A percentile compares a stretch with the other conserved stretches of the same genome.
phyloP scores from a whole-genome alignment of 345 rosid species.

The Corymbia maculata region DNA sequence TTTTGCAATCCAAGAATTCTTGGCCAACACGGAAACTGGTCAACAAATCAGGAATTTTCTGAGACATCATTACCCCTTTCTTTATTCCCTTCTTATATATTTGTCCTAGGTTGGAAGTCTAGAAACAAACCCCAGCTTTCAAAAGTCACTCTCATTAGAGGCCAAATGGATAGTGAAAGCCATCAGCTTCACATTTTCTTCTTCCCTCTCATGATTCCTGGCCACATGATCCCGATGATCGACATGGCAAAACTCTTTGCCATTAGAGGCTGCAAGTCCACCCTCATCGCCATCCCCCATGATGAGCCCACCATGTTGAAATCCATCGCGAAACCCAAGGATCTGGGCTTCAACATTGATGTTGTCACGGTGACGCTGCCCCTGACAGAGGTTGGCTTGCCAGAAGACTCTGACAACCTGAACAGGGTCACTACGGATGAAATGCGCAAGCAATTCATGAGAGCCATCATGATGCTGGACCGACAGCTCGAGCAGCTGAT shows the following conservation, averaged over 20 bases:
- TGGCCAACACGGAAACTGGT: too few relatives aligned
- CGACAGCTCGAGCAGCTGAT: conserved; percentile 14
- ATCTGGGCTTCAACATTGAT: conserved; percentile 4
- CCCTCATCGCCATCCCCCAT: conserved; percentile 5
- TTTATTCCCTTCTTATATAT: too few relatives aligned
- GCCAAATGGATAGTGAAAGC: too few relatives aligned
- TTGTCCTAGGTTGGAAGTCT: neutral
- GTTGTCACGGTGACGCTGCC: conserved; percentile 8
- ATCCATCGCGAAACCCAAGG: neutral
- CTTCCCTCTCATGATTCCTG: too few relatives aligned
- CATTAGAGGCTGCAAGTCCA: too few relatives aligned
- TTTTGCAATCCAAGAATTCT: too few relatives aligned
- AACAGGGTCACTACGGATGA: neutral
- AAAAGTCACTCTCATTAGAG: neutral
- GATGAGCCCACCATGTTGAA: conserved; percentile 2
- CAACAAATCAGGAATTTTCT: too few relatives aligned
- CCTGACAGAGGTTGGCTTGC: conserved; percentile 10
- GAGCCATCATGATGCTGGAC: conserved; percentile 4
- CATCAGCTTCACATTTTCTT: too few relatives aligned
- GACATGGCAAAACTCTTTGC: too few relatives aligned
- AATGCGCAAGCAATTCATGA: neutral
- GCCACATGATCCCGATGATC: too few relatives aligned
- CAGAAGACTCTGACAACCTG: conserved; percentile 4
- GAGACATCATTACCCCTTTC: too few relatives aligned
- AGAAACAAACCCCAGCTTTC: neutral